phyloP scores from a whole-genome alignment of 2,329 filamentous ascomycete species.

The Aspergillus jensenii region DNA sequence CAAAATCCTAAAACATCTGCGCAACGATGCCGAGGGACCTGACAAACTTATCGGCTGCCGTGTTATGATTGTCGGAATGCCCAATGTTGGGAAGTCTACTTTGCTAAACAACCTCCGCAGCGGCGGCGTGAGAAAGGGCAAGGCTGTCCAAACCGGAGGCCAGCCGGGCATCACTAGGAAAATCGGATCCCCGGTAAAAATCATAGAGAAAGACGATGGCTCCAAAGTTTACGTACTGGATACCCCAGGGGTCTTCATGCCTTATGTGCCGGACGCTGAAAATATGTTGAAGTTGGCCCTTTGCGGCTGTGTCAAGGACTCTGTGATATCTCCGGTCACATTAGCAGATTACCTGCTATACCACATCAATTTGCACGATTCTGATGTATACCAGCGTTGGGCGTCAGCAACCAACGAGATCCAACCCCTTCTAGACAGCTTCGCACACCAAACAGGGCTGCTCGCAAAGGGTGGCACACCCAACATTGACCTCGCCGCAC shows the following conservation, averaged over 20 bases:
- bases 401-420: slow-evolving; percentile 79
- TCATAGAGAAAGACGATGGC: slow-evolving; percentile 59
- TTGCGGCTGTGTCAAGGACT: slow-evolving; percentile 87
- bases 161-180: slow-evolving; percentile 90
- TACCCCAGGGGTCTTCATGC: slow-evolving; percentile 92
- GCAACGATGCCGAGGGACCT: slow-evolving; percentile 29
- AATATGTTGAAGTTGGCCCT: slow-evolving; percentile 95
- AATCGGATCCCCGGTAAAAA: slow-evolving; percentile 78
- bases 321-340: slow-evolving; percentile 72
- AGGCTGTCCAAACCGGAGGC: slow-evolving; percentile 78
- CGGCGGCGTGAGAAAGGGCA: slow-evolving; percentile 62
- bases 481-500: slow-evolving; percentile 69
- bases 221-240: slow-evolving; percentile 80
- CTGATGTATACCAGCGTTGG: slow-evolving; percentile 63
- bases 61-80: slow-evolving; percentile 91
- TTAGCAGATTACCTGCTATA: slow-evolving; percentile 90
- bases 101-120: slow-evolving; percentile 83
- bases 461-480: slow-evolving; percentile 71
- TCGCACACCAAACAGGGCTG: slow-evolving; percentile 74
- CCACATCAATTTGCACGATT: slow-evolving; percentile 70
- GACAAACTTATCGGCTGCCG: slow-evolving; percentile 73
- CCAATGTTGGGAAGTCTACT: slow-evolving; percentile 94
- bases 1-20: slow-evolving; percentile 34
- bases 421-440: slow-evolving; percentile 65
- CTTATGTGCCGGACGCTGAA: slow-evolving; percentile 80